Conservation (phyloP, 2,329 filamentous ascomycete genomes). For the Decorospora gaudefroyi region DNA sequence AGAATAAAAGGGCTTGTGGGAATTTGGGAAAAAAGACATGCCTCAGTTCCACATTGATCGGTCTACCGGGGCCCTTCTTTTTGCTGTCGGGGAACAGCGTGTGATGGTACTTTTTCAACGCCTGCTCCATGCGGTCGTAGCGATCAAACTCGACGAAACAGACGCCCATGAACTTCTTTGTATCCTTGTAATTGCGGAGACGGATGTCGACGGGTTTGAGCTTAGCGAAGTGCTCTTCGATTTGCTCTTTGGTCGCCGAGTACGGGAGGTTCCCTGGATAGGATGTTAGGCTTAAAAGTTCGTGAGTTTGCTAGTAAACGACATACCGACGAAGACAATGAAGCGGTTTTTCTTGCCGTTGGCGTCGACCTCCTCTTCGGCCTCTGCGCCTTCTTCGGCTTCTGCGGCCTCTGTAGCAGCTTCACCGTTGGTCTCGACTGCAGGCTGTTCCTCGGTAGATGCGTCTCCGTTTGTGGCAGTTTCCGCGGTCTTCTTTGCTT, state of each 20-base stretch:
- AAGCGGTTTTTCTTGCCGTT: constrained; percentile 61
- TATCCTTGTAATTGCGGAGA: constrained; percentile 46
- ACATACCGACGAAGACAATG: constrained; percentile 74
- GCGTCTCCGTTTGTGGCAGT: constrained; percentile 20
- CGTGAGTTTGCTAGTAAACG: no score
- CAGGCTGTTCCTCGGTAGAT: constrained; percentile 18
- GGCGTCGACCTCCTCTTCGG: constrained; percentile 11
- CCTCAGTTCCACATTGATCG: constrained; percentile 93
- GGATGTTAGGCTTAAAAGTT: constrained; percentile 13
- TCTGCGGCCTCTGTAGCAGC: constrained; percentile 20
- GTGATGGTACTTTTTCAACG: constrained; percentile 88
- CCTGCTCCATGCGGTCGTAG: constrained; percentile 90
- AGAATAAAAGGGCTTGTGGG: no score
- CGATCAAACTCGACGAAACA: constrained; percentile 79
- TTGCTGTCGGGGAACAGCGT: constrained; percentile 68
- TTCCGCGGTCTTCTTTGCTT: constrained; percentile 31
- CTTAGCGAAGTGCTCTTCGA: constrained; percentile 76
- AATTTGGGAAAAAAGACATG: constrained; percentile 51
- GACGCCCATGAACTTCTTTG: constrained; percentile 47
- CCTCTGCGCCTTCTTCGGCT: constrained; percentile 22
- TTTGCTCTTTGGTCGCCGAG: constrained; percentile 70
- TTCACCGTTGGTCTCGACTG: constrained; percentile 24
- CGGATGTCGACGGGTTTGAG: constrained; percentile 73
- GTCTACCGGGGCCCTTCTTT: constrained; percentile 62
- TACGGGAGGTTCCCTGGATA: constrained; percentile 81